Percentiles rank a stretch among this genome's conserved stretches.
Evolutionary conservation across 331 rosid genomes (phyloP).

Genomic region (Quercus tomentella): DNA sequence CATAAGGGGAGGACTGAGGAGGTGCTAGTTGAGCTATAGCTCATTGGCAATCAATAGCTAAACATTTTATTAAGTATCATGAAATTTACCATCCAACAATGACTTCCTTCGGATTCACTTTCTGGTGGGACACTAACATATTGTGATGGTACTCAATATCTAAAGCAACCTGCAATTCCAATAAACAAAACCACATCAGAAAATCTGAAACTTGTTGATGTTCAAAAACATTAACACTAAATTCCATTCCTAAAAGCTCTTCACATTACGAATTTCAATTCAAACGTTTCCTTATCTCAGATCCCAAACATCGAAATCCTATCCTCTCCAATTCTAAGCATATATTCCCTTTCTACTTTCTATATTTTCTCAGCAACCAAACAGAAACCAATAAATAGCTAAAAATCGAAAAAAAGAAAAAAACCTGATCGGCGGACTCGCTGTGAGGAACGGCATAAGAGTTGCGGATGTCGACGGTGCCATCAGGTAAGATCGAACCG

Average conservation of each 20-base stretch:
- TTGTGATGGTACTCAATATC: slow-evolving; percentile 96
- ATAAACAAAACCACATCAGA: neutral
- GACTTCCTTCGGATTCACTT: slow-evolving; percentile 93
- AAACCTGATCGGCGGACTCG: too few species aligned
- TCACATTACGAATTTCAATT: neutral
- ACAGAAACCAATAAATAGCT: too few species aligned
- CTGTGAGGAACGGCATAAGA: too few species aligned
- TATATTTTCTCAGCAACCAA: too few species aligned
- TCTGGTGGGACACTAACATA: slow-evolving; percentile 79
- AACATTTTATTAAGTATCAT: neutral
- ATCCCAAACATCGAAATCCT: neutral
- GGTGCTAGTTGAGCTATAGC: too few species aligned
- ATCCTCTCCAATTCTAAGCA: neutral
- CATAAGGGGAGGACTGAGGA: too few species aligned
- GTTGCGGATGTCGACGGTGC: too few species aligned
- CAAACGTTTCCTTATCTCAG: neutral
- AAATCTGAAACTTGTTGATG: neutral
- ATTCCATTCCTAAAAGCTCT: neutral
- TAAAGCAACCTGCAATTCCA: slow-evolving; percentile 67
- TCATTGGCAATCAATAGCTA: neutral
- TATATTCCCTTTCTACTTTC: neutral
- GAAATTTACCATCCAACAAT: slow-evolving; percentile 89
- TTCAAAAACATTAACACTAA: neutral
- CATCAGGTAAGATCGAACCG: slow-evolving; percentile 34
- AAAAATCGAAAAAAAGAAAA: too few species aligned